These are phyloP conservation scores for Ogataea sp. DNA, from an alignment of 805 yeast species.

Conservation along the genomic window DNA sequence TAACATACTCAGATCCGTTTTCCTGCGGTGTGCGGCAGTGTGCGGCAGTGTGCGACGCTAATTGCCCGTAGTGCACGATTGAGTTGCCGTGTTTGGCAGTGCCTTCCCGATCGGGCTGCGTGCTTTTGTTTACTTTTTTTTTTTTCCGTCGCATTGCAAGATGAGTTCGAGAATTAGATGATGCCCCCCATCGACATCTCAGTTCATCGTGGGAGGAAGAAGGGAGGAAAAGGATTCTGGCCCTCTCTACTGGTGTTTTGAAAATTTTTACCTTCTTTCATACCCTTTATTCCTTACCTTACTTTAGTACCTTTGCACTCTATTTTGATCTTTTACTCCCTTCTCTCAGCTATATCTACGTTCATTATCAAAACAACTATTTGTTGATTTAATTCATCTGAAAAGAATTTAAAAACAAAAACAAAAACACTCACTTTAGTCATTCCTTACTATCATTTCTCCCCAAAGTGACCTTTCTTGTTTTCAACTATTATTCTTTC, in stretches of 20 bases:
- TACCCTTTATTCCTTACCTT: background rate
- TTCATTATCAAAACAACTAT: background rate
- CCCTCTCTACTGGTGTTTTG: background rate
- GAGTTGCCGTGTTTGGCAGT: too few species aligned
- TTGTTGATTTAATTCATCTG: background rate
- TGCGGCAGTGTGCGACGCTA: too few species aligned
- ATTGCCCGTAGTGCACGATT: too few species aligned
- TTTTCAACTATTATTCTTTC: background rate
- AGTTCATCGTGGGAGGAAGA: too few species aligned
- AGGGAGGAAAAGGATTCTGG: too few species aligned
- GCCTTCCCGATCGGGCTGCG: background rate
- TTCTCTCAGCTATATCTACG: background rate
- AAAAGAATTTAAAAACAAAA: too few species aligned
- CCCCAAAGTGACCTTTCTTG: background rate
- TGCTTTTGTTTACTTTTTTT: background rate
- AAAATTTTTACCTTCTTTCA: background rate
- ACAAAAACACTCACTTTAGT: constrained; percentile 6
- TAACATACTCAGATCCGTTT: too few species aligned
- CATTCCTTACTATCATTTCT: constrained; percentile 3
- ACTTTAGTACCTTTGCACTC: too few species aligned
- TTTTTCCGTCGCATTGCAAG: too few species aligned
- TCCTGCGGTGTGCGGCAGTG: too few species aligned
- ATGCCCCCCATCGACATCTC: too few species aligned
- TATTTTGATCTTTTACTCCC: background rate
- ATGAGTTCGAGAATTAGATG: too few species aligned